Conservation (phyloP, 495 filamentous ascomycete genomes). For the Margaritispora aquatica region DNA sequence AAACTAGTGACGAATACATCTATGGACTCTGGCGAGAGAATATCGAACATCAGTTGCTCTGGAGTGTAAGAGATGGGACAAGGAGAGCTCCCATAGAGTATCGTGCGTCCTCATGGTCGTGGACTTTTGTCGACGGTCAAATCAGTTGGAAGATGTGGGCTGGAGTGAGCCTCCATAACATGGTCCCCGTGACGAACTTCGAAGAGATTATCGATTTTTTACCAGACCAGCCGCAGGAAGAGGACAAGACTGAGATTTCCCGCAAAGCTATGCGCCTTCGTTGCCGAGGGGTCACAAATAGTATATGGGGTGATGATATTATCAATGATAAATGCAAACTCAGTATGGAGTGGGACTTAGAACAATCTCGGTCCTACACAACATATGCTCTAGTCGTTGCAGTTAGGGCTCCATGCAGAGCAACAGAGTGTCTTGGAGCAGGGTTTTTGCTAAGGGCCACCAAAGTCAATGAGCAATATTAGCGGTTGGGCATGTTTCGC, state of each 20-base stretch:
- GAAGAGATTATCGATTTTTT: background rate
- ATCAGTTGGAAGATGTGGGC: background rate
- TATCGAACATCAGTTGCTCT: background rate
- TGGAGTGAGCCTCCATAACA: background rate
- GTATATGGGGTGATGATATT: background rate
- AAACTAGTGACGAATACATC: slow-evolving; percentile 22
- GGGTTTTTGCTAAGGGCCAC: background rate
- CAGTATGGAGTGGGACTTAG: background rate
- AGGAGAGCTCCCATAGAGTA: background rate
- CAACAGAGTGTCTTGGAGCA: background rate
- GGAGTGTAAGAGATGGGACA: background rate
- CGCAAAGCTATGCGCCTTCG: background rate
- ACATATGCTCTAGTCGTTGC: background rate
- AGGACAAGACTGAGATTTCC: background rate
- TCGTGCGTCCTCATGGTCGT: background rate
- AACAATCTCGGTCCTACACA: too few relatives aligned
- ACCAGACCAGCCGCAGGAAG: background rate
- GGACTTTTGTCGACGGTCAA: background rate
- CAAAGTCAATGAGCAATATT: background rate
- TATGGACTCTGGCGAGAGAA: slow-evolving; percentile 22
- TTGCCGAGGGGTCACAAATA: background rate
- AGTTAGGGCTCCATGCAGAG: background rate
- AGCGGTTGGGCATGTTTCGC: background rate
- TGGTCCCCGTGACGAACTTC: background rate
- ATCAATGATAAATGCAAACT: background rate